Base-by-base conservation (phyloP, 495 filamentous ascomycete genomes). In the Aspergillus leporis region DNA sequence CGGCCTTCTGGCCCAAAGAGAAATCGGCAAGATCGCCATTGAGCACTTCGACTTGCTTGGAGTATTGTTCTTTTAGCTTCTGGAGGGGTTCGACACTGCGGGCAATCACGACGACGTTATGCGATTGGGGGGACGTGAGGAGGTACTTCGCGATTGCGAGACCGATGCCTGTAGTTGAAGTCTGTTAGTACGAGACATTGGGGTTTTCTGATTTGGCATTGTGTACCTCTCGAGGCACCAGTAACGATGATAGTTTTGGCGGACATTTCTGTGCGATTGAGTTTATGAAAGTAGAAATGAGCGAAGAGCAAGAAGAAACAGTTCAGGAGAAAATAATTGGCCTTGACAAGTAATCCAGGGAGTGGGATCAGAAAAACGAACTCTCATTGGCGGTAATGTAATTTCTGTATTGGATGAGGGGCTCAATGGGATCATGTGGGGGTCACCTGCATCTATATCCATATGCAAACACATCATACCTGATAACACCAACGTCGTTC, bases 71-170 rank as follows among this genome's bases (percentile, higher is more conserved):
- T 61, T 90, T 85, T 19, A 98, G 78, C 34, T 79, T 70, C 61
- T 89, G 80, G 51, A 98, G 80, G 32, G 84, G 81, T 34, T 81
- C 79, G 43, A 80, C 70, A 60, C 81, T 90, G 56, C 94, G 86
- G 14, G 94, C 89, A 30, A 93, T 78, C 5, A 91, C 76, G 41
- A 97, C 83, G 19, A 96, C 80, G 48, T 89, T 90, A 75, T 91
- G 85, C 0, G 78, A 75, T 55, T 75, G 70, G 6, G 74, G 67
- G 10, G 80, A 69, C n/a, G 77, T 61, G 53, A 97, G 83, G 34
- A 98, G 83, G 65, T 85, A 81, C 61, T 89, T 78, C 30, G 89
- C 82, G 25, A 93, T 83, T 10, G 91, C 91, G 22, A 89, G 83
- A 49, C 94, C 94, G 60, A 98, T 89, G 36, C 94, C 93, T 78